Base-by-base conservation (phyloP, 129 eudicot species). In the Centella asiatica region DNA sequence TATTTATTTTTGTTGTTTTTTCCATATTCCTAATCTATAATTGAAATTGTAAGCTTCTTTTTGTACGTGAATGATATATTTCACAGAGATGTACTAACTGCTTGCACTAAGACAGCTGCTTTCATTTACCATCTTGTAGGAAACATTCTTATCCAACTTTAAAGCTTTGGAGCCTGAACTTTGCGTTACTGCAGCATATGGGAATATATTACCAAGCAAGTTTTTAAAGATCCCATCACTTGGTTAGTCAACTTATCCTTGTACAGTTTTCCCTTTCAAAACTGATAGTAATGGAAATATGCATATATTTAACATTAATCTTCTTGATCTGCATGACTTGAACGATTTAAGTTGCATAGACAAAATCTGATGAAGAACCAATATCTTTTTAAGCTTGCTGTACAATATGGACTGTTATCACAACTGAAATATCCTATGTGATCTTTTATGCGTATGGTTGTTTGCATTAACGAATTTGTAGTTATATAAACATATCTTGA, bases 171-270 rank as follows among this genome's bases (percentile, higher is more conserved):
- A 81, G 72, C 96, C 96, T 44, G 83, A 81, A 62, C 86, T 88
- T 72, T 88, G 88, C 67, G 70, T 88, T 77, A 84, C 93, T 50
- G 96, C 98, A 63, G 95, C 96, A 47, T 92, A 92, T 70, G 98
- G 98, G 72, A 92, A 87, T 76, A 87, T 92, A 34, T 76, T 92
- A 74, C 95, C 96, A 5, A 87, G 74, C 77, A 92, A 87, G 53
- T 87, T 87, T 74, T 76, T 92, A 23, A 84, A 84, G 66, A 84
- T 92, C 71, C 99, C 99, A 28, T 60, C 83, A 12, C 72, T 81
- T 68, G 99, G 99, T 92, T 70, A 62, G 94, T 83, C 39, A 61
- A 53, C n/a, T n/a, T n/a, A n/a, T n/a, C n/a, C n/a, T n/a, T n/a
- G n/a, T n/a, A n/a, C n/a, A n/a, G n/a, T n/a, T n/a, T n/a, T n/a